Percentiles rank a stretch among this genome's conserved stretches.
These are phyloP conservation scores for Pichia scutulata DNA, from an alignment of 805 yeast species.

Conservation along the genomic window DNA sequence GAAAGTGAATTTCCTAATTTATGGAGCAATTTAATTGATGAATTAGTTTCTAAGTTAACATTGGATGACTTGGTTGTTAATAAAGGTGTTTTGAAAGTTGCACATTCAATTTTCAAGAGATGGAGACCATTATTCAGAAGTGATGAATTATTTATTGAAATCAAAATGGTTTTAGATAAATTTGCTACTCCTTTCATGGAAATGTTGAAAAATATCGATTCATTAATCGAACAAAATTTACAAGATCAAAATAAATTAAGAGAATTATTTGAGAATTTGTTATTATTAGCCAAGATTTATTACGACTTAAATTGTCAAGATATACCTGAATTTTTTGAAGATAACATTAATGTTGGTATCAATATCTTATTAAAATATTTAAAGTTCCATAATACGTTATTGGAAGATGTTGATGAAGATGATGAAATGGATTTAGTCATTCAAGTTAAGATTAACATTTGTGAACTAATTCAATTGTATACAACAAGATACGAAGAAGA, in stretches of 20 bases:
- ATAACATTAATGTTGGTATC: conserved; percentile 73
- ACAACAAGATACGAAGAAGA: conserved; percentile 89
- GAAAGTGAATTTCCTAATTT: conserved; percentile 91
- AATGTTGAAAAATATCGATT: conserved; percentile 63
- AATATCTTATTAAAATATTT: conserved; percentile 74
- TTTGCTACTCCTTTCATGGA: conserved; percentile 73
- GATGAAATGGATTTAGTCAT: conserved; percentile 63
- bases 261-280: conserved; percentile 60
- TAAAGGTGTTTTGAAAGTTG: conserved; percentile 82
- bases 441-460: conserved; percentile 69
- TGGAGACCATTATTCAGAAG: conserved; percentile 95
- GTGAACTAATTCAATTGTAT: conserved; percentile 79
- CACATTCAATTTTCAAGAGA: conserved; percentile 91
- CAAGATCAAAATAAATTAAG: conserved; percentile 43
- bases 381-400: conserved; percentile 44
- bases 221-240: conserved; percentile 41
- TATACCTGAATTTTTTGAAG: conserved; percentile 96
- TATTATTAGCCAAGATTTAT: conserved; percentile 70
- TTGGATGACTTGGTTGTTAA: conserved; percentile 62
- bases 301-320: conserved; percentile 96
- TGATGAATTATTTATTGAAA: conserved; percentile 82
- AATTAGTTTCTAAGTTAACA: conserved; percentile 60
- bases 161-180: conserved; percentile 75
- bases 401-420: conserved; percentile 55
- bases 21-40: conserved; percentile 76